Base-by-base conservation (phyloP, 2,329 filamentous ascomycete genomes). In the Claviceps monticola region DNA sequence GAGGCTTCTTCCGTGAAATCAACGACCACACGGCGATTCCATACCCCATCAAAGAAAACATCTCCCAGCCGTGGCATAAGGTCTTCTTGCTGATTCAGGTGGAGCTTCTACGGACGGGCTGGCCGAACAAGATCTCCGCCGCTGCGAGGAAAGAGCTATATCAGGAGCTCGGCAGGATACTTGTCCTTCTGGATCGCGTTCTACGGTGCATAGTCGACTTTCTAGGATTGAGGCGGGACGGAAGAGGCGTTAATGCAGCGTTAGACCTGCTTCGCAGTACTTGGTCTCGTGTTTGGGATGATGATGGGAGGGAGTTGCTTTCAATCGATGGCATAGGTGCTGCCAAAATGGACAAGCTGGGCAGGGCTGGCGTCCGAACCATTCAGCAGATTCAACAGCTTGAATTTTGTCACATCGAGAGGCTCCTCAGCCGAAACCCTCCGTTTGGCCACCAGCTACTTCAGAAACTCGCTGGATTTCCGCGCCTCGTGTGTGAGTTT, bases 311-410 rank as follows among this genome's bases (percentile, higher is more conserved):
- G 21, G 86, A 96, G 58, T 76, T 98, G 61, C 84, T 85, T 54
- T 91, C 97, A 64, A 75, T 98, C 1, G 80, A 86, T 0, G 78
- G 82, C 2, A 78, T 97, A 55, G 93, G 93, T 0, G 72, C 80
- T 4, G 86, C 83, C 1, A 78, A 79, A n/a, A 81, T 87, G 56
- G 78, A 84, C 39, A 93, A 86, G 63, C 74, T 97, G 44, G 76
- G 80, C 3, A 74, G 76, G 41, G 81, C 80, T n/a, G 81, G 82
- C 0, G 78, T 97, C 51, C 79, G 71, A 29, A 86, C 73, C 5
- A 80, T 97, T 5, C 78, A 84, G 43, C 76, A 79, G n/a, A 71
- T 98, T 13, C 79, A 83, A 16, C 68, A 65, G 6, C 74, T 80
- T 14, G 83, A 91, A 38, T 73, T 83, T 26, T 77, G 82, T 50